Evolutionary conservation across 257 asterid species (phyloP), one percentile per base, ranked within the genome.

Genomic region (Nicotiana attenuata): DNA sequence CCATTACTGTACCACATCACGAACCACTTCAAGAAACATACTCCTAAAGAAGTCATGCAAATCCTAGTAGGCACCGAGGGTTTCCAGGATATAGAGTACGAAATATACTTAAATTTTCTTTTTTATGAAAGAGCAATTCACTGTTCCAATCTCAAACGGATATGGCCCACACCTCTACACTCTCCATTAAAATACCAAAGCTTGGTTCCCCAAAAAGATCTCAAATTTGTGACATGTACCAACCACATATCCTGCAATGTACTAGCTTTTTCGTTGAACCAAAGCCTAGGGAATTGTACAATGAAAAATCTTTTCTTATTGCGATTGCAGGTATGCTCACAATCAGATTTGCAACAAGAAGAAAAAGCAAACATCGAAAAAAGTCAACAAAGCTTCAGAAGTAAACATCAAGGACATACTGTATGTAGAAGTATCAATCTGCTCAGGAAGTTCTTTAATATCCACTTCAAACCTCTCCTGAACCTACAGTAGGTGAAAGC

Each of bases 381-480:
- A 35, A 60, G 33, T 57, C 69, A 78, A 73, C 24, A 64, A 33
- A 78, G 24, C 73, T 16, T 57, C 53, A 35, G 56, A 78, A 38
- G 19, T 60, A 26, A 24, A n/a, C 16, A 73, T 24, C 79, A 63
- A 52, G 65, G n/a, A 85, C 97, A 65, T 88, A 94, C 98, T 93
- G 84, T 94, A 94, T 65, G 97, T 93, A n/a, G 98, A 91, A 29
- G 97, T 91, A 80, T 93, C 97, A 56, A 93, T 92, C 89, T 93
- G 97, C 86, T 92, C 97, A 4, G 97, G 97, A 33, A 93, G 92
- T 87, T 90, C 93, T 88, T 93, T 91, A 50, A 93, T 90, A 83
- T 93, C 97, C 61, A 93, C 97, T 78, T 92, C 95, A 87, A 93
- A 93, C 87, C 97, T 92, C 85, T 93, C 95, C 84, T 93, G 98